Evolutionary conservation across 2,329 filamentous ascomycete species (phyloP).

Genomic region (Gliomastix tumulicola): DNA sequence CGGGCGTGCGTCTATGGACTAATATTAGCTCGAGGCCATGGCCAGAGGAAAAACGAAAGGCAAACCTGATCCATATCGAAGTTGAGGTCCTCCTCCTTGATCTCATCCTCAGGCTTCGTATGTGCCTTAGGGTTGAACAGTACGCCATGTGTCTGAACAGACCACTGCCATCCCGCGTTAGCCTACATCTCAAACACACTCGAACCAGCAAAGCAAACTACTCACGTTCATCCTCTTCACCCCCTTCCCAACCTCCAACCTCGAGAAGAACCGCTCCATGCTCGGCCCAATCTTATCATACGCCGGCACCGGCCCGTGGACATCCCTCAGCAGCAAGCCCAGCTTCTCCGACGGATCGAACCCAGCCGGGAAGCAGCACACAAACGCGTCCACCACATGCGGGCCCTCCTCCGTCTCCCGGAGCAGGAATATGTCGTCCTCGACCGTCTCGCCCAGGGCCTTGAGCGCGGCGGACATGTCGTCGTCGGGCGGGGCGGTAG

Average conservation of each 20-base stretch:
- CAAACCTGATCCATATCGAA: constrained; percentile 29
- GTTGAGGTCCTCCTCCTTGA: constrained; percentile 16
- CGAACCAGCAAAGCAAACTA: neutral
- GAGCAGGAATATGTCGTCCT: constrained; percentile 48
- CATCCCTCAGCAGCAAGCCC: constrained; percentile 36
- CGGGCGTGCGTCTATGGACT: constrained; percentile 12
- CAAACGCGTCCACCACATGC: constrained; percentile 39
- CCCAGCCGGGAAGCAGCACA: constrained; percentile 45
- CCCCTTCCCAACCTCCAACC: constrained; percentile 37
- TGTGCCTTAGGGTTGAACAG: constrained; percentile 21
- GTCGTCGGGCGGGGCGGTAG: constrained; percentile 12
- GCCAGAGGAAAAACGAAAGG: neutral
- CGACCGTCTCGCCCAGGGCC: constrained; percentile 40
- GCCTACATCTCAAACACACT: neutral
- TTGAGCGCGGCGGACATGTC: constrained; percentile 26
- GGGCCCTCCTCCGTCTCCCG: constrained; percentile 28
- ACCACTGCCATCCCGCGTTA: constrained; percentile 30
- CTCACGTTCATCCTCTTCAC: constrained; percentile 43
- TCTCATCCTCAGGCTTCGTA: neutral
- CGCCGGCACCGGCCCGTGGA: constrained; percentile 44
- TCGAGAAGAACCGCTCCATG: constrained; percentile 47
- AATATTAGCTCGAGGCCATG: neutral
- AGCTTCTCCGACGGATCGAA: constrained; percentile 45
- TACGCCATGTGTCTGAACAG: constrained; percentile 32
- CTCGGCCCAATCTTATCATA: constrained; percentile 47